Evolutionary conservation across 305 asterid species (phyloP), one percentile per base, ranked within the genome.

Genomic region (Striga hermonthica): DNA sequence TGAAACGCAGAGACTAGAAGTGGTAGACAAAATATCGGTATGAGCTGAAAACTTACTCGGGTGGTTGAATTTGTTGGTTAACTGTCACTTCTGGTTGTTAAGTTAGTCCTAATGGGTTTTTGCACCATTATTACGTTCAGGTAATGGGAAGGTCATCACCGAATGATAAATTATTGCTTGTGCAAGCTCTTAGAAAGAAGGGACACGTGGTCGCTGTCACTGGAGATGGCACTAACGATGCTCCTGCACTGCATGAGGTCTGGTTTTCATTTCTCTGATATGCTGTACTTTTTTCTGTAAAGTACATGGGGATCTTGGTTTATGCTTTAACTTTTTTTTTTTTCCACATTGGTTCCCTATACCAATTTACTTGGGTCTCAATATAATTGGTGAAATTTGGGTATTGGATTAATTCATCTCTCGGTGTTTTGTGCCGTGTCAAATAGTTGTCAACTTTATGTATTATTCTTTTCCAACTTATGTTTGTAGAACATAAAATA

Each of bases 71-170:
- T 22, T 22, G 31, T 22, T 22, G 31, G 31, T 22, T 22, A 22
- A 22, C 31, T 22, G 31, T 22, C 31, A 22, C 31, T 22, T 22
- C 31, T 22, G 31, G 31, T 2, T 22, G 31, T 22, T 22, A 22
- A 22, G 31, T 22, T 22, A 22, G 31, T 22, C 31, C 31, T 22
- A 22, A 22, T 22, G 31, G 31, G 31, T 22, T 22, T 22, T 22
- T 22, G 31, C 31, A 22, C 31, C 31, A 22, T 22, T 22, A 22
- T 0, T 22, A 22, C 45, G 9, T 9, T 48, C 71, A 92, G 99
- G 99, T 93, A 65, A 93, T 93, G 99, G 99, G 97, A 68, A 83
- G 99, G 79, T 93, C 99, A 35, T 88, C 99, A 7, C 99, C 99
- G 9, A 88, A 81, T 75, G 99, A 93, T 78, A 93, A 93, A 70